Conservation (phyloP, 495 filamentous ascomycete species). For the Aspergillus conjunctus region DNA sequence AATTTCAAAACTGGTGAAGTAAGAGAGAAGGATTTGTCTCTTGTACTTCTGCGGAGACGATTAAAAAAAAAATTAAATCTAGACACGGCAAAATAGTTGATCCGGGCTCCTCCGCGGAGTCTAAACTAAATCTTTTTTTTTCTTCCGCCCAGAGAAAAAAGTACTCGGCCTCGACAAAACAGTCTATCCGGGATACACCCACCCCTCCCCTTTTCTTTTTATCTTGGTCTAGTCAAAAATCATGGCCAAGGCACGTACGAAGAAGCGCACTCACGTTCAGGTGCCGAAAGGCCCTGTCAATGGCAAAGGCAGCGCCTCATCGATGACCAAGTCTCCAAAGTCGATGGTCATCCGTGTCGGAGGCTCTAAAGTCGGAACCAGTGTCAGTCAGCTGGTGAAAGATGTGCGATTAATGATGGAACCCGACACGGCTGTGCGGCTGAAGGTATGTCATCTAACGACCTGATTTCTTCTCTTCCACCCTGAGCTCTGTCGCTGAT, state of each 20-base stretch:
- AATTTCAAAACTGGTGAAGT: constrained; percentile 14
- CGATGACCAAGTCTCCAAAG: constrained; percentile 69
- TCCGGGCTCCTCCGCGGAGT: constrained; percentile 37
- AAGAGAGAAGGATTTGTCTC: not conserved
- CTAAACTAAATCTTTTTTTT: constrained; percentile 33
- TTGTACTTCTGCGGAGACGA: constrained; percentile 1
- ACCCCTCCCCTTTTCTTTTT: constrained; percentile 9
- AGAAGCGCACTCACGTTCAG: constrained; percentile 84
- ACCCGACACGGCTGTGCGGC: constrained; percentile 82
- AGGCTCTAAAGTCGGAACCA: constrained; percentile 88
- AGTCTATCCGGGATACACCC: constrained; percentile 9
- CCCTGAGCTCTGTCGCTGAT: not conserved
- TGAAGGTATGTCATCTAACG: constrained; percentile 53
- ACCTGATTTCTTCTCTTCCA: not conserved
- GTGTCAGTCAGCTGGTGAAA: constrained; percentile 85
- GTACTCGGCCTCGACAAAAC: constrained; percentile 19
- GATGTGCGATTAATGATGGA: constrained; percentile 96
- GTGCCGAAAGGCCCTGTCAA: constrained; percentile 62
- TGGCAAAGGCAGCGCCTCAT: constrained; percentile 52
- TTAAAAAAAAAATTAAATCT: constrained; percentile 27
- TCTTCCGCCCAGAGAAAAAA: constrained; percentile 39
- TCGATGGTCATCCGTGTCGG: constrained; percentile 98
- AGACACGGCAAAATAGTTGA: constrained; percentile 31
- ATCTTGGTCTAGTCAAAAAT: constrained; percentile 7
- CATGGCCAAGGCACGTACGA: constrained; percentile 82